Base-by-base conservation (phyloP, 2,329 filamentous ascomycete genomes). In the Ceratocystis ficicola region DNA sequence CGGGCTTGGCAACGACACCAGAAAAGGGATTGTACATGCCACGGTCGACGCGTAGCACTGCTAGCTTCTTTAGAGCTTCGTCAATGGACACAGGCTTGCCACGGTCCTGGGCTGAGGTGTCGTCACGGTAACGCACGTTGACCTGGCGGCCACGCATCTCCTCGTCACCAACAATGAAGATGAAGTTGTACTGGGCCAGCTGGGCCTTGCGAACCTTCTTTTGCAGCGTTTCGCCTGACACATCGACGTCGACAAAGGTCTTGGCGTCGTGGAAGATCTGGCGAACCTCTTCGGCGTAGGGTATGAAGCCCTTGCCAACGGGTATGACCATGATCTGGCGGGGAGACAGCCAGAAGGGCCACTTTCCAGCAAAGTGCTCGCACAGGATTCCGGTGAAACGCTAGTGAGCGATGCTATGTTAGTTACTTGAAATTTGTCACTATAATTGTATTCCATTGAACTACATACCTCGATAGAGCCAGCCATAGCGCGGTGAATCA, bases 321-420 rank as follows among this genome's bases (percentile, higher is more conserved):
- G 89, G 89, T 68, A 92, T 86, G 69, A 94, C 83, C 67, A 69
- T 69, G 28, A 94, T 84, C 76, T 94, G 89, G 63, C 89, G 83
- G n/a, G 89, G 89, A 70, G 86, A 89, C 69, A 94, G 78, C 89
- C 89, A 94, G 81, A 93, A 90, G 1, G 89, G 89, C 89, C 89
- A 94, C 78, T 91, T 91, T 71, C 89, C 89, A 65, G 82, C 89
- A 73, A 90, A 93, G 76, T 93, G 89, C 79, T 94, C 89, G 59
- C 84, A 89, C 68, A 93, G 80, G 70, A 93, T 90, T 70, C 84
- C 89, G 72, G 89, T 81, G 76, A 83, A 83, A 66, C 80, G 77
- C 75, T 83, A 80, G n/a, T 36, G 28, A 15, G 46, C 8, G 22
- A 8, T 30, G 20, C 5, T 55, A 3, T 10, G 55, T 69, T n/a